A percentile compares a stretch with the other conserved stretches of the same genome.
These are phyloP conservation scores for Saccharomycopsis sp. DNA, from an alignment of 805 yeast genomes.

Conservation along the genomic window DNA sequence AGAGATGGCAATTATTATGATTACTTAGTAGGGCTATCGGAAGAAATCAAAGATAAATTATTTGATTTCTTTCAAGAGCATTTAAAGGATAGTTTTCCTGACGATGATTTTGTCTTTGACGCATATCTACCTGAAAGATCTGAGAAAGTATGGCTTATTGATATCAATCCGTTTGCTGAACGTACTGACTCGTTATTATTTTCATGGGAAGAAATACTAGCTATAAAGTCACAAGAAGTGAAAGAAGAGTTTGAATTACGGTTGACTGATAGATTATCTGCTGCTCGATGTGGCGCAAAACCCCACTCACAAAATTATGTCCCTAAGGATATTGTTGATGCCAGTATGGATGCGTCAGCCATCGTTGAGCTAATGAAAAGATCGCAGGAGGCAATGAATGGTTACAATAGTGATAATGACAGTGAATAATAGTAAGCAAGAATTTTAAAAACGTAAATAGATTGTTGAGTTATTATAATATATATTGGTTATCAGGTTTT, in stretches of 20 bases:
- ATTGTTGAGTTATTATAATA: background rate
- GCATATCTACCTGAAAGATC: conserved; percentile 76
- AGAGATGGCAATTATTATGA: conserved; percentile 81
- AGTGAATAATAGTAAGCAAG: background rate
- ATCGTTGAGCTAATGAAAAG: conserved; percentile 62
- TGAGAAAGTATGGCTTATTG: conserved; percentile 60
- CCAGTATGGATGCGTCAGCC: conserved; percentile 58
- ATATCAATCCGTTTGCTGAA: conserved; percentile 78
- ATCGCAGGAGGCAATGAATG: conserved; percentile 40
- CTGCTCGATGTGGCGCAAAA: conserved; percentile 69
- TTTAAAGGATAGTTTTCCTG: conserved; percentile 44
- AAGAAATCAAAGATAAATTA: conserved; percentile 41
- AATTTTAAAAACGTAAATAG: background rate
- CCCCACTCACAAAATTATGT: conserved; percentile 89
- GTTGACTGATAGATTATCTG: conserved; percentile 58
- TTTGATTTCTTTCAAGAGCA: conserved; percentile 47
- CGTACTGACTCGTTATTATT: conserved; percentile 73
- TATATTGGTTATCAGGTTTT: conserved; percentile 27
- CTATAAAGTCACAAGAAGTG: conserved; percentile 21
- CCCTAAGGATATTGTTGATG: conserved; percentile 86
- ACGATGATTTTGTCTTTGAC: conserved; percentile 62
- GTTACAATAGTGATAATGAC: conserved; percentile 18
- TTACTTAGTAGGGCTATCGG: conserved; percentile 49
- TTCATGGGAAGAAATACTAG: conserved; percentile 74
- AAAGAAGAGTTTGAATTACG: conserved; percentile 47